A percentile compares a stretch with the other conserved stretches of the same genome.
These are phyloP conservation scores for Ambrosia artemisiifolia DNA, from an alignment of 129 eudicot species.

Conservation along the genomic window DNA sequence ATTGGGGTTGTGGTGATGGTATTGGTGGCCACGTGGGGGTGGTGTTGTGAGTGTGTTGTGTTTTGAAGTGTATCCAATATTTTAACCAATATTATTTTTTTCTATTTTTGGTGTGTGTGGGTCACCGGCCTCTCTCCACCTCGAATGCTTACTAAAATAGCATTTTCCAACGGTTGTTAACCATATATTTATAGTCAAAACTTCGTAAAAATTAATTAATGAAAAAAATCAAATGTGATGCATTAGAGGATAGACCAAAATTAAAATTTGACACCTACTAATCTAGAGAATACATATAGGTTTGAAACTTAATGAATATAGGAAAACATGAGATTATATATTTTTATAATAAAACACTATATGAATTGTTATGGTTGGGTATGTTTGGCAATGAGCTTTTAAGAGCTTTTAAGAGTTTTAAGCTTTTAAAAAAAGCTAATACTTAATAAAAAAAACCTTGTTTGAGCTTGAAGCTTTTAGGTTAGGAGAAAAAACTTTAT, in stretches of 20 bases:
- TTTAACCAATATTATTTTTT: background rate
- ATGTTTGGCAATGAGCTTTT: no score
- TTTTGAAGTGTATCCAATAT: background rate
- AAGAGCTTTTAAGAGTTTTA: no score
- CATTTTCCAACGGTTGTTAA: background rate
- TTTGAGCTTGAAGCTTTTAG: no score
- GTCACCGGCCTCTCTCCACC: constrained; percentile 27
- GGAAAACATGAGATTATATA: no score
- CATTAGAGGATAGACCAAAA: constrained; percentile 11
- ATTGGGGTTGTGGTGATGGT: background rate
- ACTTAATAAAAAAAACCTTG: no score
- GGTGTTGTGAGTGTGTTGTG: no score
- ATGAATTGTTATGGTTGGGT: no score
- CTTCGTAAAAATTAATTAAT: background rate
- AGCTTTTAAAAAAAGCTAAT: no score
- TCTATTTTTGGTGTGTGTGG: background rate
- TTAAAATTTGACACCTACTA: background rate
- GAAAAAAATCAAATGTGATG: constrained; percentile 2
- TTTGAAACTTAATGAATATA: background rate
- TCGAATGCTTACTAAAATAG: constrained; percentile 7
- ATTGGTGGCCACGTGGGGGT: no score
- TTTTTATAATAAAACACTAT: no score
- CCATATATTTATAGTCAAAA: constrained; percentile 8
- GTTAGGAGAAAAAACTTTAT: no score
- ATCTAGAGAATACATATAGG: background rate